Base-by-base conservation (phyloP, 2,329 filamentous ascomycete species). In the Thielaviopsis euricoi region DNA sequence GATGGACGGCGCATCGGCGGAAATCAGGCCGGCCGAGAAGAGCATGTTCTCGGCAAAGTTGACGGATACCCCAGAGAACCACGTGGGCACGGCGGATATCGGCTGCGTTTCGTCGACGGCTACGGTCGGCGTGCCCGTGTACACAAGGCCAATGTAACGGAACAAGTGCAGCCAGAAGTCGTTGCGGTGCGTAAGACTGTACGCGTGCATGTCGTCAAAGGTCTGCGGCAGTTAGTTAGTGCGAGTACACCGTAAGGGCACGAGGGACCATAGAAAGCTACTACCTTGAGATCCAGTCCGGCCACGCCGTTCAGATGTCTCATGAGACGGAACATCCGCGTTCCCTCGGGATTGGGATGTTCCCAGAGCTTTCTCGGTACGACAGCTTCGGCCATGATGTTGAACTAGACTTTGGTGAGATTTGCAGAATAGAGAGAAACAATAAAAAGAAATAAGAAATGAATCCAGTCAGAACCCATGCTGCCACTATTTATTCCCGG, bases 11-110 rank as follows among this genome's bases (percentile, higher is more conserved):
- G n/a, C 70, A 67, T 0, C 70, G 65, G 2, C 67, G 67, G 15
- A 58, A 2, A 23, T 33, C n/a, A 37, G 37, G 6, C 53, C 56
- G 23, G 58, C 43, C 1, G 77, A 77, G 71, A 80, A 90, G 25
- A 95, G 79, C 25, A 89, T 70, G 66, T 93, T 94, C 71, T 94
- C 87, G 5, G 87, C 84, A 66, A 83, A 91, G 65, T 89, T 94
- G 64, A 93, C 68, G 5, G 73, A 71, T 1, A 89, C 76, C 29
- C 88, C 88, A 1, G 80, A 71, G 67, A 93, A 94, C 88, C 88
- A 94, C 48, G 74, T 71, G 0, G 88, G 88, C 5, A 91, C 76
- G 17, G 74, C 73, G 61, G 88, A 83, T 67, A 94, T 87, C 1
- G 82, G 80, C 1, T 78, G 74, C 0, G 72, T 73, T 64, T 87